Conservation (phyloP, 345 rosid species). For the Arabis alpina region DNA sequence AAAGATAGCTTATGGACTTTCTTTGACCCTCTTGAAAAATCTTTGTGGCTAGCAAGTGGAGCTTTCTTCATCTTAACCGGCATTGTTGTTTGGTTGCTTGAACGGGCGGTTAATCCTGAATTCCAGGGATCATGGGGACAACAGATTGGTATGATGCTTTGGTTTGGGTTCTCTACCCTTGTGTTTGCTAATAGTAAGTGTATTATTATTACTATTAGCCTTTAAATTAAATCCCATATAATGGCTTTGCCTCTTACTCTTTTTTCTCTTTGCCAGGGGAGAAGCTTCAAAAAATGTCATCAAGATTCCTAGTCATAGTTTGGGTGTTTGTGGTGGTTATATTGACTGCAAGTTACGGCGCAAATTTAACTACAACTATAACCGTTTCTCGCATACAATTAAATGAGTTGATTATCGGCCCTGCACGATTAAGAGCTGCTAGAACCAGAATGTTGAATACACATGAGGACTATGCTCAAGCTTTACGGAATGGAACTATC, state of each 20-base stretch:
- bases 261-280: conserved; percentile 30
- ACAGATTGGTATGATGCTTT: conserved; percentile 40
- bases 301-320: conserved; percentile 34
- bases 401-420: not conserved
- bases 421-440: not conserved
- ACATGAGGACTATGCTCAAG: conserved; percentile 20
- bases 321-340: conserved; percentile 34
- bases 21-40: conserved; percentile 39
- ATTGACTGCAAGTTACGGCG: conserved; percentile 40
- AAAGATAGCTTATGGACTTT: conserved; percentile 35
- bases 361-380: conserved; percentile 34
- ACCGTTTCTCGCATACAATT: conserved; percentile 34
- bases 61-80: conserved; percentile 39
- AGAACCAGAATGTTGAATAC: not conserved
- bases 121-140: conserved; percentile 38
- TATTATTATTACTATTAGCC: too few species aligned
- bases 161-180: conserved; percentile 45
- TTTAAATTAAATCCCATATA: too few species aligned
- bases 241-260: too few species aligned
- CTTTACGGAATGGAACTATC: conserved; percentile 25
- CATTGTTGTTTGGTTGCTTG: conserved; percentile 38
- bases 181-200: conserved; percentile 43
- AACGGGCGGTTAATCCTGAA: conserved; percentile 31
- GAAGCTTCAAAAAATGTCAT: conserved; percentile 37
- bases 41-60: conserved; percentile 39